phyloP scores from a whole-genome alignment of 768 basidiomycete genomes.

The Solioccasus polychromus region DNA sequence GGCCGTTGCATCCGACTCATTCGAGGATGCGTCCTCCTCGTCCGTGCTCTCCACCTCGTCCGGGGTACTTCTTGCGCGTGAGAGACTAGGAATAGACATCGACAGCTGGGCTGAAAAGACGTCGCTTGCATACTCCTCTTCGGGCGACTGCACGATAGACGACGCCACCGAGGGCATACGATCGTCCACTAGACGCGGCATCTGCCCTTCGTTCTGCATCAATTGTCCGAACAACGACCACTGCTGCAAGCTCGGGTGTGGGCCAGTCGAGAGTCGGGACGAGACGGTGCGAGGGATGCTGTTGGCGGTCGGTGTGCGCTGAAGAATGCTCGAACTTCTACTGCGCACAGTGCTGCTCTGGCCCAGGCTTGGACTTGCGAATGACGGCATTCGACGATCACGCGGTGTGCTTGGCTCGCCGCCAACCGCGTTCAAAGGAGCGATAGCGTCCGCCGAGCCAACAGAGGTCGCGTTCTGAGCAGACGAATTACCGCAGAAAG shows the following conservation, averaged over 20 bases:
- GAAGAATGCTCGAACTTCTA: slow-evolving; percentile 6
- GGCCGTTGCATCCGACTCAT: slow-evolving; percentile 12
- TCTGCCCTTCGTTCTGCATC: slow-evolving; percentile 63
- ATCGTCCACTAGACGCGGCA: slow-evolving; percentile 16
- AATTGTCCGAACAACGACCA: slow-evolving; percentile 72
- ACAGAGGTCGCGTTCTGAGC: too few relatives aligned
- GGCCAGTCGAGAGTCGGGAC: slow-evolving; percentile 3
- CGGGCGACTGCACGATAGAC: slow-evolving; percentile 5
- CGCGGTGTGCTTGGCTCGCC: slow-evolving; percentile 15
- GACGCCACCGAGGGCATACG: neutral
- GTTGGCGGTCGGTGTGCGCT: slow-evolving; percentile 6
- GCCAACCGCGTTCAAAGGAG: slow-evolving; percentile 26
- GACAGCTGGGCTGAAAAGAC: neutral
- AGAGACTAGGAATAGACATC: too few relatives aligned
- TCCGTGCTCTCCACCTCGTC: too few relatives aligned
- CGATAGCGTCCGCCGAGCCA: too few relatives aligned
- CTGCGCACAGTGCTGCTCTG: slow-evolving; percentile 7
- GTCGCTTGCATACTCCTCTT: neutral
- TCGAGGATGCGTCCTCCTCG: slow-evolving; percentile 17
- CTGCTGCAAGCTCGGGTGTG: slow-evolving; percentile 3
- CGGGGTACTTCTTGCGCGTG: too few relatives aligned
- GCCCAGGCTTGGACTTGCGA: neutral
- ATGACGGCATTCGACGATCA: slow-evolving; percentile 18
- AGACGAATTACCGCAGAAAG: slow-evolving; percentile 12
- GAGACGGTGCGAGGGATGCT: slow-evolving; percentile 15